Base-by-base conservation (phyloP, 495 filamentous ascomycete species). In the Amniculicola lignicola region DNA sequence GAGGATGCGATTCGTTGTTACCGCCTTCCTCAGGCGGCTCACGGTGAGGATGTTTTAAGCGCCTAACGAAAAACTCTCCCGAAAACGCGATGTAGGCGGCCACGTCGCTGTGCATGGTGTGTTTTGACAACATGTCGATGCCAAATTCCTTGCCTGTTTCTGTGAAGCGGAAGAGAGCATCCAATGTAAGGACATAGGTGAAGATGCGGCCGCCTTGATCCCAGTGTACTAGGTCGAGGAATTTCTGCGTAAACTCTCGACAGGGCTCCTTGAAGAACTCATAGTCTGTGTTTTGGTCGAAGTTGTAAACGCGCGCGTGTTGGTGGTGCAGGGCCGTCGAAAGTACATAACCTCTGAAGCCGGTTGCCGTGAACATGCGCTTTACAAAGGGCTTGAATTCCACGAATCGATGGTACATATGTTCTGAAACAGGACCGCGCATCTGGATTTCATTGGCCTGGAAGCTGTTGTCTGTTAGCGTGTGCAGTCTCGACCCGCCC, bases 121-220 rank as follows among this genome's bases (percentile, higher is more conserved):
- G 92, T 67, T 97, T 97, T 62, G 82, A 87, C 51, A 97, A 71
- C 53, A 97, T 69, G 65, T 96, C 91, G 51, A 97, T 88, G 24
- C 90, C 88, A 51, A 96, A 95, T 66, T 96, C 90, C 54, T 91
- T 89, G 6, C 91, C 91, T 0, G 92, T 97, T 68, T 95, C 90
- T 0, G 91, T 96, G 70, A 96, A 97, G 19, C 89, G 84, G 61
- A 93, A 76, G 27, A 88, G 75, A 3, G 83, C 86, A 61, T 97
- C 92, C 15, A 96, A 77, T 0, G 90, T 95, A 4, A 97, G 74
- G 11, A 96, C 84, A 61, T 96, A 97, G 21, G 92, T 97, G 66
- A 89, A 96, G 29, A 95, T 84, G 10, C 89, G 81, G 3, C 87
- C 84, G 22, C 89, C 90, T 61, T 89, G 82, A 57, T 90, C 89